phyloP scores from a whole-genome alignment of 257 asterid genomes.

The Apocynum venetum region DNA sequence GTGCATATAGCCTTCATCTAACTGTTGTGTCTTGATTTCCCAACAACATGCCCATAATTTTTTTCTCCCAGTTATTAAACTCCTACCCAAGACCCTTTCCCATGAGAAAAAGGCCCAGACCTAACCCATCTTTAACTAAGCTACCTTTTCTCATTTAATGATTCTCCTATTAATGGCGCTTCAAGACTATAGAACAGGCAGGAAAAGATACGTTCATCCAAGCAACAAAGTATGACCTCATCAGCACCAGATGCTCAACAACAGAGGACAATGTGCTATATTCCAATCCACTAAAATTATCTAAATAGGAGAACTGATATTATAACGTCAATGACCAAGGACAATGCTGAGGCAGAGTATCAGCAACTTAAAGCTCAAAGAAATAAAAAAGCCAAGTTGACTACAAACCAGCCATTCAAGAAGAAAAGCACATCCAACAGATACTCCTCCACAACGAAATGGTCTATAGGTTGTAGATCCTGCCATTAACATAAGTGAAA shows the following conservation, averaged over 20 bases:
- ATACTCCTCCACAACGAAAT: slow-evolving; percentile 93
- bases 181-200: background rate
- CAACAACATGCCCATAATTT: background rate
- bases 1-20: background rate
- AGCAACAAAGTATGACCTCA: background rate
- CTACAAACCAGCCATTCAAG: slow-evolving; percentile 96
- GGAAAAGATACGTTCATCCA: background rate
- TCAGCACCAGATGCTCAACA: background rate
- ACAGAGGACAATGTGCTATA: background rate
- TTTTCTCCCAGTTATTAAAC: background rate
- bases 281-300: background rate
- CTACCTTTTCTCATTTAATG: background rate
- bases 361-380: background rate
- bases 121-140: background rate
- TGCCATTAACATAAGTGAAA: slow-evolving; percentile 30
- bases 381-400: slow-evolving; percentile 19
- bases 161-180: background rate
- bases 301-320: background rate
- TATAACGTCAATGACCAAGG: background rate
- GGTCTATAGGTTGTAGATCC: slow-evolving; percentile 90
- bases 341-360: background rate
- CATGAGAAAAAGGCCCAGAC: background rate
- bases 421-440: slow-evolving; percentile 83
- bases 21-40: background rate
- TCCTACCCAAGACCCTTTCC: background rate